These are phyloP conservation scores for Diaporthe sp. DNA, from an alignment of 2,329 filamentous ascomycete species.

Conservation along the genomic window DNA sequence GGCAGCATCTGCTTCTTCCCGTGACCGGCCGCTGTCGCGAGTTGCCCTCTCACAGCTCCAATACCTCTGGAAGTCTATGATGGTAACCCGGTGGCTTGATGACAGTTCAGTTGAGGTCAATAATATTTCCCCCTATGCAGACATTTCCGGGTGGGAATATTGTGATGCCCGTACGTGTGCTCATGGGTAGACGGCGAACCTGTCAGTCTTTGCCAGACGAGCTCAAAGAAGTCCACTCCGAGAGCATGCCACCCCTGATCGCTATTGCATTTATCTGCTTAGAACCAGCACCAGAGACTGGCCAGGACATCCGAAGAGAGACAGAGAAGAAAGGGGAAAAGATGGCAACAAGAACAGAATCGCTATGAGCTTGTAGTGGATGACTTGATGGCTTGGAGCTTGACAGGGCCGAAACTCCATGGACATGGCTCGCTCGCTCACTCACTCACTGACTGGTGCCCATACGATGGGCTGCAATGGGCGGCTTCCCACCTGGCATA, in stretches of 20 bases:
- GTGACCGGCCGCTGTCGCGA: background rate
- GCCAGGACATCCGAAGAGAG: background rate
- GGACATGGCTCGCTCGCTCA: background rate
- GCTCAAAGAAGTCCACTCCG: background rate
- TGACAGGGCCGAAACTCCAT: background rate
- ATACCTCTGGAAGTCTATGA: too few relatives aligned
- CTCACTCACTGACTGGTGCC: conserved; percentile 6
- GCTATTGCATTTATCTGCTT: background rate
- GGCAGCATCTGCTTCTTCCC: conserved; percentile 6
- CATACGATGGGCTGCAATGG: background rate
- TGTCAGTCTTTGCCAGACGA: background rate
- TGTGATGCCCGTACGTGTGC: background rate
- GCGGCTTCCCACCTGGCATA: background rate
- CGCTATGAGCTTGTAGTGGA: background rate
- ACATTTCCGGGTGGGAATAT: background rate
- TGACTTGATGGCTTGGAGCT: background rate
- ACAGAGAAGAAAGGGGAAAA: background rate
- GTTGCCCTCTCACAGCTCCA: background rate
- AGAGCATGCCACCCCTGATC: background rate
- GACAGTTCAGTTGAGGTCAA: background rate
- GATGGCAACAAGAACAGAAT: background rate
- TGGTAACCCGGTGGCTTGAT: background rate
- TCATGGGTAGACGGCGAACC: background rate
- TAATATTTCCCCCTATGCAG: background rate
- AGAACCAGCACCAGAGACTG: background rate